Evolutionary conservation across 176 grass and related monocot species (phyloP).

Genomic region (Zoysia pacifica): DNA sequence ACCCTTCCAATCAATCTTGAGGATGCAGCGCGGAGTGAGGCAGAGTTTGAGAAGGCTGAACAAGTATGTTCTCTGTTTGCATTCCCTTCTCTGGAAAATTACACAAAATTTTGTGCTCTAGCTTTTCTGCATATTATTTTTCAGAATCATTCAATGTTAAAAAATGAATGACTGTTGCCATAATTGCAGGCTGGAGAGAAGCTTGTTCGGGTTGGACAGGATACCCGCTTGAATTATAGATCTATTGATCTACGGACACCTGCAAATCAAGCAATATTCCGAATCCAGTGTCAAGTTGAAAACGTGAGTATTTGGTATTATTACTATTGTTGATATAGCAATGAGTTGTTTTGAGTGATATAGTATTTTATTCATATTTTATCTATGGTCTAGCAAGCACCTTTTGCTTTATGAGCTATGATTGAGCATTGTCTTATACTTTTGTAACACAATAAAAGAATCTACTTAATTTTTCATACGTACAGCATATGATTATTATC

Average conservation of each 20-base stretch:
- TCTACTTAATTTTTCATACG: neutral
- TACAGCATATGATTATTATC: neutral
- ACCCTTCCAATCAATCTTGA: conserved; percentile 91
- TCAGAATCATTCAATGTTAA: neutral
- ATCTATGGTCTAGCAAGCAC: neutral
- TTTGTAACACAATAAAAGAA: neutral
- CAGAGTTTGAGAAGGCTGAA: conserved; percentile 75
- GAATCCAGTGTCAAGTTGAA: conserved; percentile 76
- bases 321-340: conserved; percentile 4
- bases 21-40: conserved; percentile 74
- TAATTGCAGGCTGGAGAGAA: conserved; percentile 71
- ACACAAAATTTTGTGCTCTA: neutral
- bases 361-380: neutral
- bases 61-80: conserved; percentile 21
- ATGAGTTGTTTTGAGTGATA: neutral
- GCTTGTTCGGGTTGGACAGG: conserved; percentile 84
- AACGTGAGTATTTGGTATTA: conserved; percentile 47
- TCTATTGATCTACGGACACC: conserved; percentile 73
- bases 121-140: neutral
- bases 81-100: neutral
- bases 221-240: conserved; percentile 76
- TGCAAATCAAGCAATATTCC: conserved; percentile 76
- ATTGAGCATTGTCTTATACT: neutral
- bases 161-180: neutral
- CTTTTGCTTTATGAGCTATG: neutral